Percentiles rank a stretch among this genome's conserved stretches.
phyloP scores from a whole-genome alignment of 2,329 filamentous ascomycete genomes.

The Phialophora expanda region DNA sequence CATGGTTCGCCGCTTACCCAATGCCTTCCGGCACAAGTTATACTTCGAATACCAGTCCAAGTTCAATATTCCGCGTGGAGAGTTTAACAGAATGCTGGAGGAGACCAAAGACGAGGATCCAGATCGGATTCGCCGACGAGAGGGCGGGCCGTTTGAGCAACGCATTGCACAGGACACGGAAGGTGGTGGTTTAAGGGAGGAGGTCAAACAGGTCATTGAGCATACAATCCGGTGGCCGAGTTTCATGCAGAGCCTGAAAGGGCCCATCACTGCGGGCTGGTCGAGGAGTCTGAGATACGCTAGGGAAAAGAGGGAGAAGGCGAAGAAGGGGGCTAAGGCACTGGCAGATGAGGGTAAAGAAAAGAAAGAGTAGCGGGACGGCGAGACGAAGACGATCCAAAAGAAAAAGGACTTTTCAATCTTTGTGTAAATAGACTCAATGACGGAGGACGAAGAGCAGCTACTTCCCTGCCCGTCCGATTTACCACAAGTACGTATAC shows the following conservation, averaged over 20 bases:
- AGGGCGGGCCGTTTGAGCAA: conserved; percentile 84
- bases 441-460: conserved; percentile 26
- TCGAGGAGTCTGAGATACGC: conserved; percentile 74
- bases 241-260: conserved; percentile 84
- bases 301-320: conserved; percentile 72
- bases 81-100: conserved; percentile 85
- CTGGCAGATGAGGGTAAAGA: conserved; percentile 17
- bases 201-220: conserved; percentile 77
- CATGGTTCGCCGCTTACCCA: conserved; percentile 91
- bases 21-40: conserved; percentile 81
- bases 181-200: conserved; percentile 66
- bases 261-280: conserved; percentile 77
- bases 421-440: conserved; percentile 20
- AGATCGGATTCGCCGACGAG: conserved; percentile 70
- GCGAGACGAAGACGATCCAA: neutral
- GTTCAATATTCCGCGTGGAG: conserved; percentile 79
- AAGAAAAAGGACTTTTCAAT: neutral
- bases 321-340: conserved; percentile 38
- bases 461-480: conserved; percentile 37
- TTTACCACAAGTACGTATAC: conserved; percentile 1
- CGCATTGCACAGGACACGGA: conserved; percentile 75
- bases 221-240: conserved; percentile 93
- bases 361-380: conserved; percentile 11
- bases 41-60: conserved; percentile 96
- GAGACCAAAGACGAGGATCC: conserved; percentile 70